These are phyloP conservation scores for Globisporangium solare DNA, from an alignment of 352 stramenopile genomes.

Conservation along the genomic window DNA sequence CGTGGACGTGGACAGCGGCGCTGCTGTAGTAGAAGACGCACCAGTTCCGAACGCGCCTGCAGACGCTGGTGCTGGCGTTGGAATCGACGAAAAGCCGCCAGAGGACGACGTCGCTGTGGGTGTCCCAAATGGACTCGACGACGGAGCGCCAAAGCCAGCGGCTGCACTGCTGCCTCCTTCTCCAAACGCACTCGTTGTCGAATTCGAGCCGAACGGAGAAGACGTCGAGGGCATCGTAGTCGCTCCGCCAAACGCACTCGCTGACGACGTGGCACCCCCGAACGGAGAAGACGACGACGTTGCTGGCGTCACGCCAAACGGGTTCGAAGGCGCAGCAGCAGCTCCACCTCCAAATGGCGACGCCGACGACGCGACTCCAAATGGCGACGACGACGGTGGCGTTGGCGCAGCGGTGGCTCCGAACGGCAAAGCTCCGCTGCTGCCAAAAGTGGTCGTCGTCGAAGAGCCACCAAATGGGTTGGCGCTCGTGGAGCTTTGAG, in stretches of 20 bases:
- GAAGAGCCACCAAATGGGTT: slow-evolving; percentile 3
- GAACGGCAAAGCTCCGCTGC: too few species aligned
- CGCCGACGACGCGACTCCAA: too few species aligned
- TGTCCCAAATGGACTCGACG: slow-evolving; percentile 34
- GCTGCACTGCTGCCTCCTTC: neutral
- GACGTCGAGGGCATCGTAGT: neutral
- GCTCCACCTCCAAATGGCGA: too few species aligned
- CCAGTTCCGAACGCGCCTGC: neutral
- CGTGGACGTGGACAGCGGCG: too few species aligned
- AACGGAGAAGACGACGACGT: neutral
- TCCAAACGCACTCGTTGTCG: slow-evolving; percentile 18
- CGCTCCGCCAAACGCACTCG: slow-evolving; percentile 19
- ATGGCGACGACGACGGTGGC: too few species aligned
- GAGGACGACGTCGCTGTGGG: neutral
- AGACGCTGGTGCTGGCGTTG: slow-evolving; percentile 7
- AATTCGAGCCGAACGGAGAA: neutral
- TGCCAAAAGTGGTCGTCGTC: neutral
- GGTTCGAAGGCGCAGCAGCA: slow-evolving; percentile 4
- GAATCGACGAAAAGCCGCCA: neutral
- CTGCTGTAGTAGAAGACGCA: too few species aligned
- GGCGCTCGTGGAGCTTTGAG: neutral
- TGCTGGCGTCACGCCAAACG: slow-evolving; percentile 17
- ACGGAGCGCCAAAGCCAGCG: neutral
- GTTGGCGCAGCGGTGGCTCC: too few species aligned
- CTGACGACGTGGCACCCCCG: slow-evolving; percentile 5